Percentiles rank a stretch among this genome's conserved stretches.
phyloP scores from a whole-genome alignment of 345 rosid species.

The Aurinia saxatilis region DNA sequence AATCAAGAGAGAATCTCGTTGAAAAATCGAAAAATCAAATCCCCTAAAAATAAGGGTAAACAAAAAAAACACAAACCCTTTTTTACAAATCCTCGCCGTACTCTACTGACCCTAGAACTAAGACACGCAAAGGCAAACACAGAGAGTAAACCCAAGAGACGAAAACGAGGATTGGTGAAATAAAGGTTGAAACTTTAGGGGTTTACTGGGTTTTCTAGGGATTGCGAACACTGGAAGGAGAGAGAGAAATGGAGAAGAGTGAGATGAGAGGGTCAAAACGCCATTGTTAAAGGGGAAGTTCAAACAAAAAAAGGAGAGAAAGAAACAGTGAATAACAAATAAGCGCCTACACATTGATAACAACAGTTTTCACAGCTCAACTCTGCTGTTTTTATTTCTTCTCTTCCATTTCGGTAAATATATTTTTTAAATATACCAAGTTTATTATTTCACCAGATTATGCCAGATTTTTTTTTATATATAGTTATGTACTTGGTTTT shows the following conservation, averaged over 20 bases:
- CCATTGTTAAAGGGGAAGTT: conserved; percentile 33
- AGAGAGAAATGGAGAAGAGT: conserved; percentile 30
- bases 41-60: conserved; percentile 20
- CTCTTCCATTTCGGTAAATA: background rate
- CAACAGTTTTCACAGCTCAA: conserved; percentile 53
- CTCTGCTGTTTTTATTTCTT: conserved; percentile 35
- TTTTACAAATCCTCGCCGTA: background rate
- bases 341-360: conserved; percentile 35
- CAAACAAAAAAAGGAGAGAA: conserved; percentile 30
- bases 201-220: conserved; percentile 19
- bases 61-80: background rate
- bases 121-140: conserved; percentile 38
- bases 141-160: conserved; percentile 26
- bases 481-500: background rate
- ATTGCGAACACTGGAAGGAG: conserved; percentile 36
- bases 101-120: conserved; percentile 16
- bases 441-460: background rate
- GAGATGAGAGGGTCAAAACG: conserved; percentile 25
- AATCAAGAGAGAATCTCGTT: conserved; percentile 11
- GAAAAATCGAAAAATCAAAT: conserved; percentile 25
- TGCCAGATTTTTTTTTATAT: background rate
- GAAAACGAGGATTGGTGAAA: conserved; percentile 22
- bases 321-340: conserved; percentile 18
- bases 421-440: background rate
- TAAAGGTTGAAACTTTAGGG: conserved; percentile 34